Conservation (phyloP, 2,329 filamentous ascomycete species). For the Penicillium italicum region DNA sequence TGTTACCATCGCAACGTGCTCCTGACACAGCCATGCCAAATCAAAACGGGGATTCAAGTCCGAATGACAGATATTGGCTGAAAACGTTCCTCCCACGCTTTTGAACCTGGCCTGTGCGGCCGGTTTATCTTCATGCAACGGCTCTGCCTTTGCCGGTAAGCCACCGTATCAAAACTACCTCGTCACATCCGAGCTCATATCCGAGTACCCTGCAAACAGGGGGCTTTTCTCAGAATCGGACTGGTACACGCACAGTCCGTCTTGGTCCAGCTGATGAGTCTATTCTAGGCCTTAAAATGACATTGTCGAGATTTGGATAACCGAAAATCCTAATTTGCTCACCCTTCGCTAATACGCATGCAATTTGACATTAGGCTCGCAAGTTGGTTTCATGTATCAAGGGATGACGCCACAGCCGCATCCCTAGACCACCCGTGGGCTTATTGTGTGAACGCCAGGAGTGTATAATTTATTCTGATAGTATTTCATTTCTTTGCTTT, state of each 20-base stretch:
- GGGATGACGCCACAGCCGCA: slow-evolving; percentile 1
- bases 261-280: background rate
- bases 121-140: background rate
- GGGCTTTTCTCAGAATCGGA: background rate
- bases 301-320: background rate
- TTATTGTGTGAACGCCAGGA: background rate
- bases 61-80: background rate
- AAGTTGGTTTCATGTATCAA: background rate
- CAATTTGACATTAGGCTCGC: background rate
- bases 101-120: background rate
- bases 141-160: background rate
- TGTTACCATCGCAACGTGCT: slow-evolving; percentile 2
- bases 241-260: background rate
- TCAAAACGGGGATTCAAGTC: background rate
- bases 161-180: background rate
- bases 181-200: background rate
- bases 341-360: background rate
- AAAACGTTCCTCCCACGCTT: background rate
- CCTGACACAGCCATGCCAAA: background rate
- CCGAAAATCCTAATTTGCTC: slow-evolving; percentile 2
- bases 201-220: background rate
- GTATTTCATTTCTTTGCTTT: background rate
- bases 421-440: background rate
- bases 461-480: background rate
- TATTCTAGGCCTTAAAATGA: background rate